These are phyloP conservation scores for Fusarium bulbicola DNA, from an alignment of 2,329 filamentous ascomycete genomes.

Conservation along the genomic window DNA sequence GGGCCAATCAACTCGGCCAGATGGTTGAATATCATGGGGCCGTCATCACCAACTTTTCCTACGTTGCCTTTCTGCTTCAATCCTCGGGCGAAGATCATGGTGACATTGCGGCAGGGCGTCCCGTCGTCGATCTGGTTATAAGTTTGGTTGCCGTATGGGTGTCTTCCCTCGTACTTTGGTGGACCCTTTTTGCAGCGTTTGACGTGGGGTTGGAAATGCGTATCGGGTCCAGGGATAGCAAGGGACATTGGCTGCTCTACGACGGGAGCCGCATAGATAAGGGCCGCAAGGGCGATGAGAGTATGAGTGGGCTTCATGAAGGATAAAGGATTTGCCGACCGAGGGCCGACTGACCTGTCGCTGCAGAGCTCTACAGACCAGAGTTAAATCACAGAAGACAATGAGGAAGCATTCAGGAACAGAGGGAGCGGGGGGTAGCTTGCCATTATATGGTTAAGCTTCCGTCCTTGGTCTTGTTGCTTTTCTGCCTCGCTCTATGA, in stretches of 20 bases:
- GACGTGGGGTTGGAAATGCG: neutral
- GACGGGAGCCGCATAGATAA: neutral
- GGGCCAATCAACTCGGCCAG: neutral
- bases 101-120: constrained; percentile 1
- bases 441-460: no score
- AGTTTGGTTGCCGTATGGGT: neutral
- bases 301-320: neutral
- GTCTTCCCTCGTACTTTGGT: neutral
- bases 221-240: neutral
- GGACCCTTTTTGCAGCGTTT: neutral
- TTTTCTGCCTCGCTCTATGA: neutral
- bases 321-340: no score
- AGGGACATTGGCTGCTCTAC: neutral
- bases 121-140: constrained; percentile 5
- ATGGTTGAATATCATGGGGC: neutral
- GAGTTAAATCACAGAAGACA: rapidly evolving
- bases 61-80: neutral
- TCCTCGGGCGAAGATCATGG: constrained; percentile 1
- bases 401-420: no score
- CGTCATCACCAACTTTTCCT: neutral
- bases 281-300: neutral
- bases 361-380: neutral
- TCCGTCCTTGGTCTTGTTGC: neutral
- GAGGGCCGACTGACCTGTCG: neutral
- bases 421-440: neutral